Base-by-base conservation (phyloP, 257 asterid genomes). In the Echites panduratus region DNA sequence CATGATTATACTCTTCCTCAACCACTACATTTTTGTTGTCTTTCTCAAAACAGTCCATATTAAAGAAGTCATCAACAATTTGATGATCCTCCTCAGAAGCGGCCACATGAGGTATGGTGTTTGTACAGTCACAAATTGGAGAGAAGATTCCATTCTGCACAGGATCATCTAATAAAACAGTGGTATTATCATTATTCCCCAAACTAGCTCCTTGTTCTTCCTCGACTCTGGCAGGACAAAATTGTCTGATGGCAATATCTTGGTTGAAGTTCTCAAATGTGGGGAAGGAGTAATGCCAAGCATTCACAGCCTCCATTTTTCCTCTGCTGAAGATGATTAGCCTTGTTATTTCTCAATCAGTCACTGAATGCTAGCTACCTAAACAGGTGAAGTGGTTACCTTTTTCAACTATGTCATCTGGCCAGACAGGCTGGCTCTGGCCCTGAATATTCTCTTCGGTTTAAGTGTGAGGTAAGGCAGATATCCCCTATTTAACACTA, bases 171-270 rank as follows among this genome's bases (percentile, higher is more conserved):
- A 71, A 71, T 6, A 3, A 16, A 35, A 29, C 22, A 22, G 2
- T 16, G 64, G 2, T 16, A 49, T 20, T 19, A 11, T 20, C 11
- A 57, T 70, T 49, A 57, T 70, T 49, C 41, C 73, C 50, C 57
- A 65, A 74, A 73, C 50, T 65, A 5, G 40, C 79, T 38, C 59
- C 64, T 27, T 75, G 75, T 47, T 83, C 77, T 64, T 81, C 86
- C 82, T 81, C 83, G 53, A 77, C 29, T 2, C 91, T 84, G 56
- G 92, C 92, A 2, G 88, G 82, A 77, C 95, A 87, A 65, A 83
- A 85, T 69, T 74, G 92, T 7, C 90, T 82, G 57, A 89, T 89
- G 76, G 90, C 85, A 14, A 75, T 66, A 32, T 78, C 84, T 44
- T 75, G 84, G 66, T 63, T 57, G 77, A 74, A 67, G 63, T 47